Percentiles rank a stretch among this genome's conserved stretches.
Conservation (phyloP, 2,329 filamentous ascomycete species). For the Monosporascus sp. region DNA sequence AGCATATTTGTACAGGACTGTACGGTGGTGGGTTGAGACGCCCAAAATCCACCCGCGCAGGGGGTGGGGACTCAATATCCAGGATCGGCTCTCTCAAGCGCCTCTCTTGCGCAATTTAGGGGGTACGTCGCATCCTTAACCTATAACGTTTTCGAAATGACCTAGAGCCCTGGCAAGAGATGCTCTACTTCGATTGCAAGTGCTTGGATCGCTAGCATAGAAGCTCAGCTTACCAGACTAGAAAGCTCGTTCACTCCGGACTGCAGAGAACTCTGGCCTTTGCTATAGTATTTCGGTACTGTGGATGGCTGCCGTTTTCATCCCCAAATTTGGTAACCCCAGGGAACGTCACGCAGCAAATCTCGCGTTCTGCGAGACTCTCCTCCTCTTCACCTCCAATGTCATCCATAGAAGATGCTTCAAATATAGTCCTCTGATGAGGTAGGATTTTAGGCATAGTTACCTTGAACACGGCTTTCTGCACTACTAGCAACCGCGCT, state of each 20-base stretch:
- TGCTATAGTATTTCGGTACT: constrained; percentile 58
- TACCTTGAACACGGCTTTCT: constrained; percentile 53
- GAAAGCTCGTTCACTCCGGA: constrained; percentile 32
- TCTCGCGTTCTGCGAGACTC: constrained; percentile 43
- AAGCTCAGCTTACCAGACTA: background rate
- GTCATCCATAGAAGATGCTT: constrained; percentile 59
- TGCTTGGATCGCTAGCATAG: background rate
- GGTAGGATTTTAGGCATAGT: constrained; percentile 49
- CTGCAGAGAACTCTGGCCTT: constrained; percentile 62
- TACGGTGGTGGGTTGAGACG: background rate
- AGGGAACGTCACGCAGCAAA: constrained; percentile 60
- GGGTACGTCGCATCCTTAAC: background rate
- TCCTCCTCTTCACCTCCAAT: constrained; percentile 59
- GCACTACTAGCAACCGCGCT: constrained; percentile 49
- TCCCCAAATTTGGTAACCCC: constrained; percentile 60
- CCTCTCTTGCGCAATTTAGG: background rate
- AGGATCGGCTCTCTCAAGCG: too few relatives aligned
- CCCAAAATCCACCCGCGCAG: background rate
- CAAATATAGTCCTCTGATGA: constrained; percentile 52
- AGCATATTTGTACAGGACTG: background rate
- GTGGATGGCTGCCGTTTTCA: constrained; percentile 55
- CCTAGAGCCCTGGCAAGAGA: background rate
- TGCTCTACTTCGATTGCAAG: background rate
- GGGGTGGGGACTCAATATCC: too few relatives aligned
- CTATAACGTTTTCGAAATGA: background rate